Percentiles rank a stretch among this genome's conserved stretches.
Conservation (phyloP, 305 asterid species). For the Fraxinus floribunda region DNA sequence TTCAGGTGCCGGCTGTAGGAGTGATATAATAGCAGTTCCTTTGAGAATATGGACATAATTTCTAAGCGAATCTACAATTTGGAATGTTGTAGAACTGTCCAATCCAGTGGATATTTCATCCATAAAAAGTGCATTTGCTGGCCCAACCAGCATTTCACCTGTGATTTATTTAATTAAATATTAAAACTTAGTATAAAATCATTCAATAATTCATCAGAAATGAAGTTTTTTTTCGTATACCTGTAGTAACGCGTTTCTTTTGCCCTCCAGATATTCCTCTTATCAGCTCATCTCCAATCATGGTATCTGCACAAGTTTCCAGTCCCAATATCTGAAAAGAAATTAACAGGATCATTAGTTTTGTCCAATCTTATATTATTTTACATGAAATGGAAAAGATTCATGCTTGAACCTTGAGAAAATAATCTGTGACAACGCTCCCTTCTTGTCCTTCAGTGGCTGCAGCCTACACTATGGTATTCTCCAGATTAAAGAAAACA, state of each 20-base stretch:
- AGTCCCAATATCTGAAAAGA: conserved; percentile 54
- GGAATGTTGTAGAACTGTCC: conserved; percentile 68
- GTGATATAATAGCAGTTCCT: conserved; percentile 59
- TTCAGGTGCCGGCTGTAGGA: conserved; percentile 69
- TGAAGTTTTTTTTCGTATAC: conserved; percentile 20
- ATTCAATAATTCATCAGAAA: not conserved
- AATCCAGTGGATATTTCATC: conserved; percentile 75
- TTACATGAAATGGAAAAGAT: not conserved
- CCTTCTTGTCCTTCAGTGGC: conserved; percentile 46
- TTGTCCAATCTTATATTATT: not conserved
- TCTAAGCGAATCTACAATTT: conserved; percentile 50
- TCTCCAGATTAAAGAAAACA: not conserved
- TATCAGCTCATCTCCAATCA: conserved; percentile 55
- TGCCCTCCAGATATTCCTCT: conserved; percentile 75
- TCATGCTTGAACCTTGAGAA: conserved; percentile 44
- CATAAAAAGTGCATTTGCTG: conserved; percentile 58
- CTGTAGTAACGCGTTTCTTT: conserved; percentile 63
- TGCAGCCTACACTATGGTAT: conserved; percentile 38
- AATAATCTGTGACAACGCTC: conserved; percentile 52
- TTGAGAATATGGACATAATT: conserved; percentile 53
- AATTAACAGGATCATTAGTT: not conserved
- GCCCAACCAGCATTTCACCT: conserved; percentile 75
- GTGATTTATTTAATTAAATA: not conserved
- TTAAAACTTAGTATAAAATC: not conserved
- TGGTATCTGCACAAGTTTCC: conserved; percentile 58